Evolutionary conservation across 176 grass and related monocot species (phyloP), one percentile per base, ranked within the genome.

Genomic region (Avena atlantica): DNA sequence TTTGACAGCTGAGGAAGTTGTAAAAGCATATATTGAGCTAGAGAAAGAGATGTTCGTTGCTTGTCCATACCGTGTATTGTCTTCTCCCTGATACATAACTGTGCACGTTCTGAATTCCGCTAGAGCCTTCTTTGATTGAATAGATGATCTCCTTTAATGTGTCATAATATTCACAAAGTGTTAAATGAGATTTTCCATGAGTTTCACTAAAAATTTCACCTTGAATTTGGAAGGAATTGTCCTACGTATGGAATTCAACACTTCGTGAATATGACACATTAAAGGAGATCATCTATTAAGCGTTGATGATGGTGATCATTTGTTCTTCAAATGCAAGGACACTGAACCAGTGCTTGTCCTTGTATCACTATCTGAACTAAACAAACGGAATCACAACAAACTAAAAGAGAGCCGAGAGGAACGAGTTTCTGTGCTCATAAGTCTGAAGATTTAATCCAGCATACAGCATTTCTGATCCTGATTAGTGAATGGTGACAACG

Each of bases 21-120:
- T 17, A 71, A 72, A 37, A 70, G 48, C 76, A 80, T 34, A 34
- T 83, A 76, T 72, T 80, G 8, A 85, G 42, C 24, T 70, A 45
- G 42, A 25, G 5, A 21, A 72, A 74, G 40, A 81, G 17, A 78
- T 78, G 73, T 50, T 9, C 67, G 21, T 79, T 71, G 45, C 8
- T 73, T 64, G 61, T 83, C 44, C 49, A 87, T 12, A 52, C 4
- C 25, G 5, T 71, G 53, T 72, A 49, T 37, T 73, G 40, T 12
- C 59, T 53, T 60, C 17, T 21, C 27, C n/a, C 58, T 57, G 76
- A 85, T 29, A 66, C 53, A 75, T 53, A 16, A 34, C 7, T 61
- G 13, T 2, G 6, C 56, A 50, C 50, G 57, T 60, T 69, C 4
- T 81, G 70, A 24, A 81, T 85, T 70, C 58, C n/a, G 24, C 63